Base-by-base conservation (phyloP, 2,329 filamentous ascomycete species). In the Colletotrichum gigasporum region DNA sequence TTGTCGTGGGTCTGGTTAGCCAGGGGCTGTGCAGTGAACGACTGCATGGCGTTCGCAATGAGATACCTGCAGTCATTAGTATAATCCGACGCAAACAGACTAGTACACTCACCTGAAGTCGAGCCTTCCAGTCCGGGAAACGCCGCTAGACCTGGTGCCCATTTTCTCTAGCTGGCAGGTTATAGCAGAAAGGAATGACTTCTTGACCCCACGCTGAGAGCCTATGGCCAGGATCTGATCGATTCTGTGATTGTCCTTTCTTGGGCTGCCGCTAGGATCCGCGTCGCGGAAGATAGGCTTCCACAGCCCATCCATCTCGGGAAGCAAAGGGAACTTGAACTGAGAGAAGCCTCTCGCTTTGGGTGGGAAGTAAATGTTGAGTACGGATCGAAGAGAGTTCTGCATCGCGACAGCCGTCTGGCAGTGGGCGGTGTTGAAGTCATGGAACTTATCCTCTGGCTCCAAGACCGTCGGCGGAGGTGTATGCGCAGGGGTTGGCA, bases 191-290 rank as follows among this genome's bases (percentile, higher is more conserved):
- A 82, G 75, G 50, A 86, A 85, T 2, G 82, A 79, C 64, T 78
- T 82, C 28, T 79, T 80, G 1, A 89, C 86, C 2, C 81, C 83
- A 22, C 78, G 78, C 67, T 90, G 85, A 4, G 82, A 81, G 3
- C 88, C 87, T 18, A 90, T 77, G 2, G 87, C 87, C 11, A 90
- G 72, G 3, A 90, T 87, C 50, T 89, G 80, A 68, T 90, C 86
- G 11, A 87, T 74, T 35, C 78, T 80, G 11, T 73, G 74, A 9
- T 20, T 30, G 26, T 78, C 74, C 5, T 74, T 71, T 20, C 68
- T 71, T 0, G 71, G 72, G 51, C 65, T 74, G 11, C 52, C 63
- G 2, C 67, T 71, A 0, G 72, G 60, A 14, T 77, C 75, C 0
- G 70, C 67, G 28, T 81, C 78, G 22, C 75, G 75, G 45, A 87